Evolutionary conservation across 139 green algal genomes (phyloP).

Genomic region (Prasinococcaceae sp.): DNA sequence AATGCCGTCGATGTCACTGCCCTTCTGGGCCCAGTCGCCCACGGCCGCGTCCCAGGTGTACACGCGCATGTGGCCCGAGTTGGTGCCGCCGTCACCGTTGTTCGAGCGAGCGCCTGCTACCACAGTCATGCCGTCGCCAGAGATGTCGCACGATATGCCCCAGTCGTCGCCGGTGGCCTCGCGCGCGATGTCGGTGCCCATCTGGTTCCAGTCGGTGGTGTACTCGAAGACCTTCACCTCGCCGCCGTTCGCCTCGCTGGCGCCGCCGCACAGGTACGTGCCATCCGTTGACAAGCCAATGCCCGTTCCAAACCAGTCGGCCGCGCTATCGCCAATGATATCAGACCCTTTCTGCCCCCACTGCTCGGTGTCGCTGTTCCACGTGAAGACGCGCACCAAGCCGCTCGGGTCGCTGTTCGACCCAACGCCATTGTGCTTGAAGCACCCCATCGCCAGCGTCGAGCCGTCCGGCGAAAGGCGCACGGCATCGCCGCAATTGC

Average conservation of each 20-base stretch:
- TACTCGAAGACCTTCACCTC: no score
- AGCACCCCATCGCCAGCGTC: not conserved
- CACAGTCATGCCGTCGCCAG: no score
- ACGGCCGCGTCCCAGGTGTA: not conserved
- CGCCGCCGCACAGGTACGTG: not conserved
- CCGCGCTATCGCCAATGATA: not conserved
- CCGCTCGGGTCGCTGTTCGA: no score
- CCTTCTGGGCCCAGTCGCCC: not conserved
- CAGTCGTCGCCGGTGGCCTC: not conserved
- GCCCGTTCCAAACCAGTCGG: not conserved
- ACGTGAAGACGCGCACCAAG: no score
- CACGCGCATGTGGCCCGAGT: slow-evolving; percentile 1
- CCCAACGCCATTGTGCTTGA: not conserved
- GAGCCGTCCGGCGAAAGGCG: not conserved
- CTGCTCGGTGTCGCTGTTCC: no score
- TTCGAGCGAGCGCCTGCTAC: no score
- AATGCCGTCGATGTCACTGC: not conserved
- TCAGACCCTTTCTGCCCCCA: not conserved
- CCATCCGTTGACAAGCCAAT: not conserved
- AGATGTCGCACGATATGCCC: no score
- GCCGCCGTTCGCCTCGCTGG: not conserved
- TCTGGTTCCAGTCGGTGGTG: not conserved
- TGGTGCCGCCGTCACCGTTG: no score
- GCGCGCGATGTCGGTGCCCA: not conserved
- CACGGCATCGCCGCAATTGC: not conserved